These are phyloP conservation scores for Coniosporium apollinis DNA, from an alignment of 495 filamentous ascomycete species.

Conservation along the genomic window DNA sequence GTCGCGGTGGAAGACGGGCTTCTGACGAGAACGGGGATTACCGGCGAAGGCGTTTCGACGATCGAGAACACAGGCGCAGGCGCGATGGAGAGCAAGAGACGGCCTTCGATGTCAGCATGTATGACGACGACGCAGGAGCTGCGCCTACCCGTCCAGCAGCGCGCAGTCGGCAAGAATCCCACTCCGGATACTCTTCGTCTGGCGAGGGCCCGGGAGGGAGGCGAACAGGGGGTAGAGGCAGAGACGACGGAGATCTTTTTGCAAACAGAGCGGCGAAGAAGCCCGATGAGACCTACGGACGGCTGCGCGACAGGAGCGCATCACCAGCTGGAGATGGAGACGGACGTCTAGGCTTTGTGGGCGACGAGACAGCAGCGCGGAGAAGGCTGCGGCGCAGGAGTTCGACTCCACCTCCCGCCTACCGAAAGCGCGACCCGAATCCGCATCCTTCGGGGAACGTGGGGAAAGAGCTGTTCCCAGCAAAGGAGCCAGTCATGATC, in stretches of 20 bases:
- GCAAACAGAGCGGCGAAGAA: slow-evolving; percentile 25
- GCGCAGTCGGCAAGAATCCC: too few relatives aligned
- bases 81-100: slow-evolving; percentile 33
- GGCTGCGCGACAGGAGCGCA: slow-evolving; percentile 47
- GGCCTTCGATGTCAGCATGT: slow-evolving; percentile 55
- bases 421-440: slow-evolving; percentile 3
- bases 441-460: not conserved
- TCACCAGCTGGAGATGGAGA: slow-evolving; percentile 56
- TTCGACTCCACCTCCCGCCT: slow-evolving; percentile 3
- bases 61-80: slow-evolving; percentile 35
- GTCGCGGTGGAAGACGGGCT: slow-evolving; percentile 24
- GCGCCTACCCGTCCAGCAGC: too few relatives aligned
- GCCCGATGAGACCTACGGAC: slow-evolving; percentile 20
- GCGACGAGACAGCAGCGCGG: slow-evolving; percentile 10
- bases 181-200: slow-evolving; percentile 5
- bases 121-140: slow-evolving; percentile 44
- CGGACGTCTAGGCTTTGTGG: slow-evolving; percentile 33
- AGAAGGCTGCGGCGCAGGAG: slow-evolving; percentile 1
- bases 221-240: slow-evolving; percentile 24
- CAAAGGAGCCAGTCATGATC: slow-evolving; percentile 3
- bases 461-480: slow-evolving; percentile 19
- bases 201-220: slow-evolving; percentile 9
- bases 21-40: slow-evolving; percentile 38
- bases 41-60: slow-evolving; percentile 37
- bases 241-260: slow-evolving; percentile 10